Conservation (phyloP, 78 protist genomes). For the Capsaspora owczarzaki region DNA sequence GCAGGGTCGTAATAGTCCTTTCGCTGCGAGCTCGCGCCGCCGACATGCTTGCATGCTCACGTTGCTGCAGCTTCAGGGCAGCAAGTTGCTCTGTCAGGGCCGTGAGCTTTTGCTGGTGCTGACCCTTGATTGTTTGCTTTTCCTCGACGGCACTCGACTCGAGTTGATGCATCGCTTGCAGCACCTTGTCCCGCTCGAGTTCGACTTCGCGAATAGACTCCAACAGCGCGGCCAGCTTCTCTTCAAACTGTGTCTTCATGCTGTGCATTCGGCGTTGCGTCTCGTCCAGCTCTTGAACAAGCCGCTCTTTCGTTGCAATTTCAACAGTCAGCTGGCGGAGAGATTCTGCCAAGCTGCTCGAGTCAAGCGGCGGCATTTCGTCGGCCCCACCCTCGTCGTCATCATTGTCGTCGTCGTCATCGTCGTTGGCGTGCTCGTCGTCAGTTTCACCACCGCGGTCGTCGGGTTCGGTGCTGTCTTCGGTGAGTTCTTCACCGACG, state of each 20-base stretch:
- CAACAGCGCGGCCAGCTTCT: not conserved
- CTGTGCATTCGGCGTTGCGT: not conserved
- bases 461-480: too few relatives aligned
- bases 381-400: not conserved
- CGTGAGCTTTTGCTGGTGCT: not conserved
- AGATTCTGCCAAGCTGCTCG: too few relatives aligned
- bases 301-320: not conserved
- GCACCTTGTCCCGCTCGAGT: not conserved
- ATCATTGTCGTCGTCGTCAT: not conserved
- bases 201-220: not conserved
- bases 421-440: not conserved
- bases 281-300: not conserved
- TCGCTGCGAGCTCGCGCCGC: not conserved
- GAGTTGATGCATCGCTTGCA: not conserved
- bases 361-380: not conserved
- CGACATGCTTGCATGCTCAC: not conserved
- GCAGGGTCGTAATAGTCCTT: not conserved
- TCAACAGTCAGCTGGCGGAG: not conserved
- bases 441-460: not conserved
- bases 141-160: not conserved
- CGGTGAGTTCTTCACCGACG: too few relatives aligned
- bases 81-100: not conserved
- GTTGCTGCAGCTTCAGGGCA: not conserved
- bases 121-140: not conserved
- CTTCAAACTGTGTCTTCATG: not conserved